Evolutionary conservation across 2,329 filamentous ascomycete genomes (phyloP).

Genomic region (Diaporthe velutina): DNA sequence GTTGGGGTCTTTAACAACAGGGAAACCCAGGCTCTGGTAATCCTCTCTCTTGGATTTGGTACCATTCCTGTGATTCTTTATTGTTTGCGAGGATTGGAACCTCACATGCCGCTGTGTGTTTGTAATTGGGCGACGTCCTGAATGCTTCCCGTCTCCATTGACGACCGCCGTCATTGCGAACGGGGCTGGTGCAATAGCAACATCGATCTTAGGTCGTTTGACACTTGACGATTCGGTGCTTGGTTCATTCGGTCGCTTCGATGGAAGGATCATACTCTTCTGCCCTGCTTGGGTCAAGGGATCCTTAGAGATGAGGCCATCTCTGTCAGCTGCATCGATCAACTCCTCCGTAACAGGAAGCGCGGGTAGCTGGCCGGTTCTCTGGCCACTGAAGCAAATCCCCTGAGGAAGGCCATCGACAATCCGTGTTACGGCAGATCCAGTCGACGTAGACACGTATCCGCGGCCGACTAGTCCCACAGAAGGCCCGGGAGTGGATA

Average conservation of each 20-base stretch:
- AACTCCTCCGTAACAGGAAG: conserved; percentile 56
- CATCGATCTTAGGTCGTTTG: conserved; percentile 34
- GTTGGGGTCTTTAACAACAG: conserved; percentile 82
- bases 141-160: not conserved
- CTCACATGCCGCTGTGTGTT: conserved; percentile 33
- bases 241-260: conserved; percentile 31
- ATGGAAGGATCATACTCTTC: not conserved
- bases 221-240: not conserved
- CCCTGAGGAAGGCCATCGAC: conserved; percentile 50
- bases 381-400: conserved; percentile 58
- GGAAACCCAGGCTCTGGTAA: conserved; percentile 69
- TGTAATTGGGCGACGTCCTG: conserved; percentile 3
- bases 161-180: not conserved
- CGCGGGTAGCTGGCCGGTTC: conserved; percentile 50
- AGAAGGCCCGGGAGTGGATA: not conserved
- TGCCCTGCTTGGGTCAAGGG: conserved; percentile 41
- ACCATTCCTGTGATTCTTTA: conserved; percentile 48
- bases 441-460: not conserved
- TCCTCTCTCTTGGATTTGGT: conserved; percentile 53
- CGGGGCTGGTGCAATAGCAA: not conserved
- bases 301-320: conserved; percentile 53
- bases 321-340: conserved; percentile 55
- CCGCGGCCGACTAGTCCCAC: not conserved
- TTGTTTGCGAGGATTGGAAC: conserved; percentile 43
- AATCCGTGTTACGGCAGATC: conserved; percentile 3